Percentiles rank a stretch among this genome's conserved stretches.
Conservation (phyloP, 2,329 filamentous ascomycete species). For the Xylaria sp. region DNA sequence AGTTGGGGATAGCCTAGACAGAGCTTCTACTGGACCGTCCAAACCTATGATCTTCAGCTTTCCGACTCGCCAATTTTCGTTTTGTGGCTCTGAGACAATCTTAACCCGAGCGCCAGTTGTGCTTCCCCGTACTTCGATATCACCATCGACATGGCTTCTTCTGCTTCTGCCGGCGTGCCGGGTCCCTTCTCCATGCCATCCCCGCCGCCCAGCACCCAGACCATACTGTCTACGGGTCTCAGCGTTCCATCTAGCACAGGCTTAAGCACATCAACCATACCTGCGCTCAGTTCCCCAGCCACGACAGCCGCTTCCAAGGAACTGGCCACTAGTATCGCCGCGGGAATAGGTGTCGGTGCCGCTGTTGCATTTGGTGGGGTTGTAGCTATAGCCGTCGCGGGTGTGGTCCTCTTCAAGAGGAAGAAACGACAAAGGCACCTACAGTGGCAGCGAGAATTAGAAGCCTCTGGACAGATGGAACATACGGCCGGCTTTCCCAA, state of each 20-base stretch:
- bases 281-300: neutral
- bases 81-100: conserved; percentile 26
- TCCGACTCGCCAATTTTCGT: conserved; percentile 28
- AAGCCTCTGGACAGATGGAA: neutral
- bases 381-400: neutral
- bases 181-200: neutral
- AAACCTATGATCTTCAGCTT: conserved; percentile 29
- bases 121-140: conserved; percentile 29
- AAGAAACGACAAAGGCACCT: neutral
- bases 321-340: conserved; percentile 10
- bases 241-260: neutral
- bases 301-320: neutral
- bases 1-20: neutral
- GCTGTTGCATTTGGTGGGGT: conserved; percentile 21
- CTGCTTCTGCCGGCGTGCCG: neutral
- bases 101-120: neutral
- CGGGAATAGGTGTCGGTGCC: conserved; percentile 25
- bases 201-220: neutral
- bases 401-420: neutral
- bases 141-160: conserved; percentile 2
- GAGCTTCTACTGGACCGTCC: conserved; percentile 30
- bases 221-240: neutral
- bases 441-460: neutral
- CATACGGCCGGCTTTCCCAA: neutral
- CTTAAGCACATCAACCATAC: neutral